Percentiles rank a stretch among this genome's conserved stretches.
Evolutionary conservation across 495 filamentous ascomycete genomes (phyloP).

Genomic region (Aspergillus coremiiformis): DNA sequence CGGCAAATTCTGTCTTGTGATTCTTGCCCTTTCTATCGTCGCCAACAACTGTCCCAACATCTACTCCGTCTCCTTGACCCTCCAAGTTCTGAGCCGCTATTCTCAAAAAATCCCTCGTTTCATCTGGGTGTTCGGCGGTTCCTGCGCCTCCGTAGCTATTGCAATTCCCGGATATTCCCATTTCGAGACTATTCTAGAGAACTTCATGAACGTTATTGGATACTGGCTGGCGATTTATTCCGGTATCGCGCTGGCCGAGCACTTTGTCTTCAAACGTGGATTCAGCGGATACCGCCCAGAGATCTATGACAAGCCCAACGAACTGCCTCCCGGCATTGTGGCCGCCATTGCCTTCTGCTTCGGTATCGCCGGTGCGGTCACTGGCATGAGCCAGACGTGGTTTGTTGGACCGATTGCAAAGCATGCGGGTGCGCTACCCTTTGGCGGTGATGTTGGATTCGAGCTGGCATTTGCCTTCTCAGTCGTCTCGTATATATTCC

Average conservation of each 20-base stretch:
- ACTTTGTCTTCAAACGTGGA: conserved; percentile 68
- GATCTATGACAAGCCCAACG: conserved; percentile 50
- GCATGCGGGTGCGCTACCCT: conserved; percentile 47
- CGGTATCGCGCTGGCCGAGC: conserved; percentile 62
- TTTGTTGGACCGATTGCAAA: conserved; percentile 64
- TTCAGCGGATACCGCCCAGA: conserved; percentile 55
- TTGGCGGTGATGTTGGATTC: conserved; percentile 70
- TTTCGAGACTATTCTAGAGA: conserved; percentile 64
- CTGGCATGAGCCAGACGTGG: conserved; percentile 74
- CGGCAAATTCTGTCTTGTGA: conserved; percentile 74
- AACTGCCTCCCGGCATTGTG: conserved; percentile 65
- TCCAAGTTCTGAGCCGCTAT: conserved; percentile 61
- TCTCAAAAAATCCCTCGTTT: conserved; percentile 68
- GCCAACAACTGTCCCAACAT: conserved; percentile 87
- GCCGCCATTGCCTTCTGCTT: conserved; percentile 59
- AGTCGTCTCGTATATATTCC: conserved; percentile 21
- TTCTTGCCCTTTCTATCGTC: conserved; percentile 72
- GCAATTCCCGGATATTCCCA: conserved; percentile 69
- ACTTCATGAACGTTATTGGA: conserved; percentile 73
- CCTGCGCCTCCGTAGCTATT: conserved; percentile 64
- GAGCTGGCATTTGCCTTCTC: conserved; percentile 51
- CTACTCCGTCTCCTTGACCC: conserved; percentile 70
- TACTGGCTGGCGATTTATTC: conserved; percentile 86
- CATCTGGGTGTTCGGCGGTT: conserved; percentile 64
- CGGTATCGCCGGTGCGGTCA: conserved; percentile 64